phyloP scores from a whole-genome alignment of 176 grass and related monocot species.

The Zea mays region DNA sequence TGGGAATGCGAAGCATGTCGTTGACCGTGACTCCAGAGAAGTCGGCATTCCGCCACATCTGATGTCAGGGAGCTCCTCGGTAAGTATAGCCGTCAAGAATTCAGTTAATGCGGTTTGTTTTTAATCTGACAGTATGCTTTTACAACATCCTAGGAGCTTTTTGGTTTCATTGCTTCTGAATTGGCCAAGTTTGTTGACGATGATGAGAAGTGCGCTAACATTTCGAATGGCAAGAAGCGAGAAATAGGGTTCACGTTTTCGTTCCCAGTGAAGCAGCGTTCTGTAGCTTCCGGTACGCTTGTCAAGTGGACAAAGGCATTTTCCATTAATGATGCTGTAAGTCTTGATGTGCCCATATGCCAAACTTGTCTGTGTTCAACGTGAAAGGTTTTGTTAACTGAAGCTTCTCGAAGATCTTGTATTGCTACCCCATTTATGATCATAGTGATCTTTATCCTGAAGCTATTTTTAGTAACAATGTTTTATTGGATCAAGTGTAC shows the following conservation, averaged over 20 bases:
- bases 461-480: background rate
- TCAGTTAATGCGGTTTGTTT: background rate
- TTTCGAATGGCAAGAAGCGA: slow-evolving; percentile 41
- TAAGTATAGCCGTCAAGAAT: slow-evolving; percentile 29
- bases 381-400: background rate
- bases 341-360: background rate
- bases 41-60: slow-evolving; percentile 54
- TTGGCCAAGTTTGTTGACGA: slow-evolving; percentile 63
- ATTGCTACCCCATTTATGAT: background rate
- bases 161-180: slow-evolving; percentile 79
- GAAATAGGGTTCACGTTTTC: slow-evolving; percentile 94
- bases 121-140: slow-evolving; percentile 4
- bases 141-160: slow-evolving; percentile 58
- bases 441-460: background rate
- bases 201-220: slow-evolving; percentile 43
- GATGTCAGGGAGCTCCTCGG: slow-evolving; percentile 64
- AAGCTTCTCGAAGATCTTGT: background rate
- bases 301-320: slow-evolving; percentile 96
- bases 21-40: slow-evolving; percentile 50
- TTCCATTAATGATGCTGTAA: slow-evolving; percentile 79
- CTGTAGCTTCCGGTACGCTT: slow-evolving; percentile 66
- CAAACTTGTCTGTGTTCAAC: background rate
- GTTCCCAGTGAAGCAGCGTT: slow-evolving; percentile 83
- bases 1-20: slow-evolving; percentile 52
- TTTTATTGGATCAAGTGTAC: background rate